phyloP scores from a whole-genome alignment of 352 stramenopile species.

The Phytophthora vignae region DNA sequence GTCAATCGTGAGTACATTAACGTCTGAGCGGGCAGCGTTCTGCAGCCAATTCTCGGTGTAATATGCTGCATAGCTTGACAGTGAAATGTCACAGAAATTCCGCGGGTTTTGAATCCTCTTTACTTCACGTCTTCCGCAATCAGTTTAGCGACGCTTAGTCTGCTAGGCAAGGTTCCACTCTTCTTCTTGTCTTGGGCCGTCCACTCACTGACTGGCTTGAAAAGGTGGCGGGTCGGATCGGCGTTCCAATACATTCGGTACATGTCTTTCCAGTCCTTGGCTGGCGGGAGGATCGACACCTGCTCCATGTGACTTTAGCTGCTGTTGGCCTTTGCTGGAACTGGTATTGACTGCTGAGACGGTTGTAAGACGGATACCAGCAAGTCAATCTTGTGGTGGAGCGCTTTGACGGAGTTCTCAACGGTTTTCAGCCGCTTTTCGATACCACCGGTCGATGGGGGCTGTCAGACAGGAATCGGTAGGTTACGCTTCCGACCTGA shows the following conservation, averaged over 20 bases:
- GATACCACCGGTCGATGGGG: not conserved
- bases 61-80: constrained; percentile 2
- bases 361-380: not conserved
- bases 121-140: not conserved
- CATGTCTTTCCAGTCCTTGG: too few relatives aligned
- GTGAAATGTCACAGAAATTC: not conserved
- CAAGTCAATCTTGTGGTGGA: constrained; percentile 9
- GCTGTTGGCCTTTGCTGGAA: too few relatives aligned
- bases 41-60: constrained; percentile 9
- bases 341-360: not conserved
- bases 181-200: too few relatives aligned
- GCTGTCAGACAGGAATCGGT: too few relatives aligned
- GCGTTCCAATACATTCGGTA: too few relatives aligned
- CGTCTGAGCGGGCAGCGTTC: not conserved
- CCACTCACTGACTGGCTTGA: too few relatives aligned
- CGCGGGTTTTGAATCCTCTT: not conserved
- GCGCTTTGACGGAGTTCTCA: not conserved
- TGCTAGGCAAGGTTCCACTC: too few relatives aligned
- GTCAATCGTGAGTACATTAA: constrained; percentile 12
- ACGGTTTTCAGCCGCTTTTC: constrained; percentile 11
- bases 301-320: too few relatives aligned
- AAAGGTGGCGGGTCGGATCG: too few relatives aligned
- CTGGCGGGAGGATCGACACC: too few relatives aligned
- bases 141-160: too few relatives aligned
- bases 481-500: too few relatives aligned